Evolutionary conservation across 495 filamentous ascomycete genomes (phyloP).

Genomic region (Podospora anserina): DNA sequence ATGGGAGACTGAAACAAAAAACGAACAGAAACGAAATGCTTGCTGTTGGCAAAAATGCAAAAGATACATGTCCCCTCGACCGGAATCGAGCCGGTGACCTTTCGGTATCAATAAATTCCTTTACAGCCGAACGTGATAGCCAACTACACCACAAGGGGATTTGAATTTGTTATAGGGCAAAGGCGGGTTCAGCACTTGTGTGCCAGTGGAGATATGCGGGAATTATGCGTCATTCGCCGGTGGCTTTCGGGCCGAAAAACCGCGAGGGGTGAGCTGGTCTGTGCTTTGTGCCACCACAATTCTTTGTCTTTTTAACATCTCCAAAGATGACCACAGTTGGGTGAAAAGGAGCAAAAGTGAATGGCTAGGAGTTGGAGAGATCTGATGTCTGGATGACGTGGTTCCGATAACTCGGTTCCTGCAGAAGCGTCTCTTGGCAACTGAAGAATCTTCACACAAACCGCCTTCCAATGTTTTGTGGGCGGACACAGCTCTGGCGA

Average conservation of each 20-base stretch:
- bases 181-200: background rate
- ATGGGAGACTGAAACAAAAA: background rate
- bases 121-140: slow-evolving; percentile 34
- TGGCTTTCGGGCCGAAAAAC: background rate
- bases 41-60: background rate
- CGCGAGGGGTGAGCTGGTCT: background rate
- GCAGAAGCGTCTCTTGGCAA: background rate
- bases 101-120: slow-evolving; percentile 26
- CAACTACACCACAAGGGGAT: slow-evolving; percentile 30
- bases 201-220: background rate
- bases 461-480: background rate
- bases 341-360: background rate
- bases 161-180: background rate
- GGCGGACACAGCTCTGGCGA: slow-evolving; percentile 1
- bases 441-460: background rate
- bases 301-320: background rate
- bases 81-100: slow-evolving; percentile 34
- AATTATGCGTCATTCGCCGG: background rate
- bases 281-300: background rate
- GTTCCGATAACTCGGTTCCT: background rate
- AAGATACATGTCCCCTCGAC: slow-evolving; percentile 26
- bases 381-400: background rate
- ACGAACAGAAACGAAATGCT: background rate
- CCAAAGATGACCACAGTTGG: background rate
- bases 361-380: background rate